Percentiles rank a stretch among this genome's conserved stretches.
Evolutionary conservation across 1,139 yeast genomes (phyloP).

Genomic region (Schizosaccharomyces versatilis): DNA sequence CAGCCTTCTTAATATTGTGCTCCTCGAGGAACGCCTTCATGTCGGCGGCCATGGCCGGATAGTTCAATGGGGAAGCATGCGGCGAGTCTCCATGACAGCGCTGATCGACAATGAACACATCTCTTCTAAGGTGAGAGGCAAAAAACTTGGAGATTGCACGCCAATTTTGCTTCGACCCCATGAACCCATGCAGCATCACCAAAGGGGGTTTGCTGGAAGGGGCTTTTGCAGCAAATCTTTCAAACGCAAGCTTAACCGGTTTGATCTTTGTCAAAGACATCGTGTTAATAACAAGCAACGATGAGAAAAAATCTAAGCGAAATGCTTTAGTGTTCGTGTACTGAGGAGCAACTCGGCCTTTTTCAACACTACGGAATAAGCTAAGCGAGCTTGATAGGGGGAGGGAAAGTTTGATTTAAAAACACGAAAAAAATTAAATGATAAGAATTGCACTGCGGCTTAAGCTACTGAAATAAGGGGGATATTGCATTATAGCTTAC

Average conservation of each 20-base stretch:
- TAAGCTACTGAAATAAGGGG: neutral
- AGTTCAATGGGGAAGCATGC: slow-evolving; percentile 44
- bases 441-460: neutral
- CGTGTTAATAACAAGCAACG: too few species aligned
- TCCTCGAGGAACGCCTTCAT: slow-evolving; percentile 45
- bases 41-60: slow-evolving; percentile 66
- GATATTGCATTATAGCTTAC: neutral
- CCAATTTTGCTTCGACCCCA: slow-evolving; percentile 64
- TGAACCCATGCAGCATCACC: slow-evolving; percentile 65
- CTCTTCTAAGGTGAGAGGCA: neutral
- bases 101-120: slow-evolving; percentile 1
- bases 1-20: slow-evolving; percentile 30
- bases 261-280: neutral
- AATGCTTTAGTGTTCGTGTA: too few species aligned
- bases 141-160: slow-evolving; percentile 34
- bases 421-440: neutral
- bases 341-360: too few species aligned
- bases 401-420: neutral
- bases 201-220: slow-evolving; percentile 16
- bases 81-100: slow-evolving; percentile 66
- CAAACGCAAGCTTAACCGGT: neutral
- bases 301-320: too few species aligned
- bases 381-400: too few species aligned
- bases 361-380: too few species aligned
- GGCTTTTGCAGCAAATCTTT: neutral